A percentile compares a stretch with the other conserved stretches of the same genome.
phyloP scores from a whole-genome alignment of 164 flowering plant species.

The Kingdonia uniflora region DNA sequence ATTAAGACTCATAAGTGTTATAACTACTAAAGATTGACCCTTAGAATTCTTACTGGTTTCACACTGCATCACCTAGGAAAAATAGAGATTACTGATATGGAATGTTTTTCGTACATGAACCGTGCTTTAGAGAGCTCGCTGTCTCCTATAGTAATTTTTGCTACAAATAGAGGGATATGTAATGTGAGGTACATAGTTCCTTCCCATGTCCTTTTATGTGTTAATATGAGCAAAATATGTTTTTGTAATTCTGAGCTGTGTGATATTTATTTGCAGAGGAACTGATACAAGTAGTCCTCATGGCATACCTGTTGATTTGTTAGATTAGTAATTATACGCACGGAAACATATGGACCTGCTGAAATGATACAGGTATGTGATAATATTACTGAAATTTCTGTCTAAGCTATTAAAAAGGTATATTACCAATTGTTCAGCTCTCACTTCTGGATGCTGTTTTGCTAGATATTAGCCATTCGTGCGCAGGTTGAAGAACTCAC shows the following conservation, averaged over 20 bases:
- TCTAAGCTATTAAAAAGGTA: background rate
- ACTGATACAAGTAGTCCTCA: constrained; percentile 90
- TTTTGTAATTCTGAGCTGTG: constrained; percentile 10
- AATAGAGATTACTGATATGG: constrained; percentile 96
- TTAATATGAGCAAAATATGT: background rate
- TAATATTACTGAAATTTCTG: background rate
- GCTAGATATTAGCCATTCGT: constrained; percentile 79
- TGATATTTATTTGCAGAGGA: constrained; percentile 47
- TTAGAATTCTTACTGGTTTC: no score
- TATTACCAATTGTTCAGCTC: background rate
- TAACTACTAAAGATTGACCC: no score
- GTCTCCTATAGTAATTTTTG: constrained; percentile 89
- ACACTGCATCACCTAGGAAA: no score
- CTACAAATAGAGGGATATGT: constrained; percentile 92
- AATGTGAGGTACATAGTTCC: constrained; percentile 53
- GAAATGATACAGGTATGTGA: constrained; percentile 82
- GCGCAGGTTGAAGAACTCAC: constrained; percentile 82
- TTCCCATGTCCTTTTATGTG: background rate
- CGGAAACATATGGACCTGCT: constrained; percentile 78
- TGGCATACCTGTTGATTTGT: constrained; percentile 91
- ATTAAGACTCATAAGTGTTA: no score
- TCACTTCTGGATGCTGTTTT: constrained; percentile 7
- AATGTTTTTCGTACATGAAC: constrained; percentile 88
- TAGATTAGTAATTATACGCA: constrained; percentile 79
- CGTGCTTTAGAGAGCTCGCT: constrained; percentile 90